A percentile compares a stretch with the other conserved stretches of the same genome.
phyloP scores from a whole-genome alignment of 208 protist species.

The Trypanosoma caninum region DNA sequence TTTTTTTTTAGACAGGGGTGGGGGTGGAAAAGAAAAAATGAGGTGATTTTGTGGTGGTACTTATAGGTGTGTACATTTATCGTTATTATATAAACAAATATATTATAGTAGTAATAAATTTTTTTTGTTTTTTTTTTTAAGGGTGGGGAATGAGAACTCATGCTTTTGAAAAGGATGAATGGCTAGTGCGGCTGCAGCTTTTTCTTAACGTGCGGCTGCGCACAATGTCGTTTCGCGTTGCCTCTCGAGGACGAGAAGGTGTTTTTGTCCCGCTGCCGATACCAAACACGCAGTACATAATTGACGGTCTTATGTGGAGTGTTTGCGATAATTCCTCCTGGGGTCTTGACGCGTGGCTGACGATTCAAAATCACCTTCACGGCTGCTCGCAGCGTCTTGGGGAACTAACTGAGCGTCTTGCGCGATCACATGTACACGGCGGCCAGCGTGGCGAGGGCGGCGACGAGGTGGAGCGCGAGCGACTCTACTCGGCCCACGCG shows the following conservation, averaged over 20 bases:
- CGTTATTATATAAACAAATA: not conserved
- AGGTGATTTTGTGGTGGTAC: too few relatives aligned
- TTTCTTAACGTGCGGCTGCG: conserved; percentile 55
- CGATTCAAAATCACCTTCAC: conserved; percentile 57
- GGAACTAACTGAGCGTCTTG: conserved; percentile 26
- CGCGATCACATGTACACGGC: not conserved
- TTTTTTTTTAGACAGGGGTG: too few relatives aligned
- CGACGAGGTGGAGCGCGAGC: conserved; percentile 29
- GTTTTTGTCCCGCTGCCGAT: conserved; percentile 45
- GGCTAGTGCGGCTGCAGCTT: conserved; percentile 49
- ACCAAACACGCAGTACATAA: conserved; percentile 63
- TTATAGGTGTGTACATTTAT: conserved; percentile 1
- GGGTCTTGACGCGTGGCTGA: conserved; percentile 54
- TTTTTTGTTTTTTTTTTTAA: conserved; percentile 2
- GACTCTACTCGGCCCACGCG: conserved; percentile 49
- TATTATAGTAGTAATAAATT: not conserved
- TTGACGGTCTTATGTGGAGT: conserved; percentile 75
- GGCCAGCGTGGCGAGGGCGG: not conserved
- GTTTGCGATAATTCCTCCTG: conserved; percentile 56
- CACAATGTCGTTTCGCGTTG: conserved; percentile 41
- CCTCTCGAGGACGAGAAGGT: conserved; percentile 27
- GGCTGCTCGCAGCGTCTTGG: conserved; percentile 39
- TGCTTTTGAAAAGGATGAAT: conserved; percentile 37
- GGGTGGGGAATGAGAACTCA: not conserved
- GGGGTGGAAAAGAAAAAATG: too few relatives aligned